Percentiles rank a stretch among this genome's conserved stretches.
Conservation (phyloP, 257 asterid genomes). For the Fraxinus pennsylvanica region DNA sequence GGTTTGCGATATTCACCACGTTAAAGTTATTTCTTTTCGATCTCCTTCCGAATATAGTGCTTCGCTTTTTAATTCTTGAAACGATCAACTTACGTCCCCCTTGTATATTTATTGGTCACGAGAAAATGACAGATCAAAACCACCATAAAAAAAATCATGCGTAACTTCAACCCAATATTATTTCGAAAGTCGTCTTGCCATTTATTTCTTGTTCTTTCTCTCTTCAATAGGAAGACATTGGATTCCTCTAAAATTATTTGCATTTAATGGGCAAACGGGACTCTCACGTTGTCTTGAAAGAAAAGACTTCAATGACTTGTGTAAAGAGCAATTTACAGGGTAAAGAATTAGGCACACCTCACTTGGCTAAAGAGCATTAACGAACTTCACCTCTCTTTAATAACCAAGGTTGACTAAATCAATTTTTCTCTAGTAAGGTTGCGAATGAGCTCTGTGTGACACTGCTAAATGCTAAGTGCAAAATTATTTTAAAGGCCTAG, state of each 20-base stretch:
- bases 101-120: no score
- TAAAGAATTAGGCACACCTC: not conserved
- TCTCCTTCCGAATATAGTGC: no score
- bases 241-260: not conserved
- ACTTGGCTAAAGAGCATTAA: not conserved
- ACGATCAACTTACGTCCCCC: no score
- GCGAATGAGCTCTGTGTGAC: no score
- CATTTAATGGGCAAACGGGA: not conserved
- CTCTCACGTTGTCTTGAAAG: not conserved
- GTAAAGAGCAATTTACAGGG: no score
- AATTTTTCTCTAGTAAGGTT: not conserved
- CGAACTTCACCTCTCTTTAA: not conserved
- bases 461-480: no score
- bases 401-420: not conserved
- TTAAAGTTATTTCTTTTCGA: not conserved
- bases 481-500: no score
- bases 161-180: no score
- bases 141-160: no score
- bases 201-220: not conserved
- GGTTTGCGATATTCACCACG: not conserved
- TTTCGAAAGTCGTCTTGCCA: no score
- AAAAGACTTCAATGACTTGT: not conserved
- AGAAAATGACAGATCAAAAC: no score
- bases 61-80: not conserved
- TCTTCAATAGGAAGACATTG: not conserved